Percentiles rank a stretch among this genome's conserved stretches.
Conservation (phyloP, 2,329 filamentous ascomycete genomes). For the Pseudogymnoascus sp. region DNA sequence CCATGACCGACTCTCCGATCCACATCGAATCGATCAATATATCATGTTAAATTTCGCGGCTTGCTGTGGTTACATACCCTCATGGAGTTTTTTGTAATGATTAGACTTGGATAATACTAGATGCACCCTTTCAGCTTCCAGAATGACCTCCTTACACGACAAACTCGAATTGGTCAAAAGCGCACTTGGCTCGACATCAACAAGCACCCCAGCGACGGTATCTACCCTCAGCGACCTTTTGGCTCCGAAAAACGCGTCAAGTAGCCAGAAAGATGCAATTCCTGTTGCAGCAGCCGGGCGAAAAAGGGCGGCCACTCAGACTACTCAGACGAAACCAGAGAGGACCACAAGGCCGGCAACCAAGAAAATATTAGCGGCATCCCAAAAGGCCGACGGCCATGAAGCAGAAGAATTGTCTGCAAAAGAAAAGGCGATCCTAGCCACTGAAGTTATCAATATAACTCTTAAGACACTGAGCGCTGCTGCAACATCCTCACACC, state of each 20-base stretch:
- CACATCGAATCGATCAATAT: conserved; percentile 2
- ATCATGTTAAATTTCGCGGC: conserved; percentile 1
- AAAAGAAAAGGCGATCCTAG: conserved; percentile 57
- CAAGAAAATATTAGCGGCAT: conserved; percentile 22
- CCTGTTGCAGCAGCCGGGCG: not conserved
- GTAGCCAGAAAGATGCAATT: conserved; percentile 11
- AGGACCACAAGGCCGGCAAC: conserved; percentile 26
- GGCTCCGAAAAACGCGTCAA: conserved; percentile 25
- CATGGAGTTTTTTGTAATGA: conserved; percentile 25
- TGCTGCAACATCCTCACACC: conserved; percentile 43
- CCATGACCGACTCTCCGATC: not conserved
- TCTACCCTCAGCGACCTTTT: conserved; percentile 39
- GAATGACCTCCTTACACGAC: conserved; percentile 33
- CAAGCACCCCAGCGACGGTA: conserved; percentile 40
- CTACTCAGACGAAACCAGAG: conserved; percentile 11
- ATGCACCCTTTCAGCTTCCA: conserved; percentile 18
- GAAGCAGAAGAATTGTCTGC: conserved; percentile 35
- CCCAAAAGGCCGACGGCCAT: not conserved
- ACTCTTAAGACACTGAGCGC: conserved; percentile 62
- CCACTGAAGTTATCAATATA: conserved; percentile 65
- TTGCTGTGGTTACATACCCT: conserved; percentile 7
- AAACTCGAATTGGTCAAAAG: conserved; percentile 40
- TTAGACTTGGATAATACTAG: conserved; percentile 23
- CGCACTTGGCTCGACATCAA: conserved; percentile 37
- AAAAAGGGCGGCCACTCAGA: not conserved